Evolutionary conservation across 2,329 filamentous ascomycete species (phyloP).

Genomic region (Clonostachys sp.): DNA sequence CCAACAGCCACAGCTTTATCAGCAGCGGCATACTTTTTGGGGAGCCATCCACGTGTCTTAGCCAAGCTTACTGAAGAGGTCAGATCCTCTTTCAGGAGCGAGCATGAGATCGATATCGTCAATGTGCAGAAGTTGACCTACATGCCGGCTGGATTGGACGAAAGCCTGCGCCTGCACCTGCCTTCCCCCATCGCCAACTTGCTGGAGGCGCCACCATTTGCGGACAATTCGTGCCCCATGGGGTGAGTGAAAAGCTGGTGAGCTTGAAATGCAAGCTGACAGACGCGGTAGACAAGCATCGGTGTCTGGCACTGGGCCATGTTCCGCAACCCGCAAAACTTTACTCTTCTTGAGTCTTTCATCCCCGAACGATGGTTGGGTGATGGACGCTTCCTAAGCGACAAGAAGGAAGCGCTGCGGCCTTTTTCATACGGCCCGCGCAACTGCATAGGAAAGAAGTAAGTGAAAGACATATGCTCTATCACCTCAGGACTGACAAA

Average conservation of each 20-base stretch:
- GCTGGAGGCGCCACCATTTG: not conserved
- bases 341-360: slow-evolving; percentile 22
- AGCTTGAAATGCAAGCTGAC: too few relatives aligned
- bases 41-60: slow-evolving; percentile 6
- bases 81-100: not conserved
- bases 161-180: slow-evolving; percentile 30
- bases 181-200: slow-evolving; percentile 6
- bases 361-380: slow-evolving; percentile 29
- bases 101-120: slow-evolving; percentile 21
- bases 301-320: too few relatives aligned
- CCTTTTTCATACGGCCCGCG: slow-evolving; percentile 15
- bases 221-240: not conserved
- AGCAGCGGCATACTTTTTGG: slow-evolving; percentile 32
- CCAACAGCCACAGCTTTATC: slow-evolving; percentile 37
- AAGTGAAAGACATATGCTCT: too few relatives aligned
- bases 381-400: slow-evolving; percentile 10
- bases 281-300: too few relatives aligned
- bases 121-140: slow-evolving; percentile 24
- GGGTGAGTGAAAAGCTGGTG: not conserved
- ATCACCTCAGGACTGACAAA: too few relatives aligned
- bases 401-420: slow-evolving; percentile 14
- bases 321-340: slow-evolving; percentile 9
- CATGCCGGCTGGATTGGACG: slow-evolving; percentile 24
- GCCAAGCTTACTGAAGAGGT: not conserved
- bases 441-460: slow-evolving; percentile 7